Evolutionary conservation across 2,329 filamentous ascomycete genomes (phyloP).

Genomic region (Paecilomyces sp.): DNA sequence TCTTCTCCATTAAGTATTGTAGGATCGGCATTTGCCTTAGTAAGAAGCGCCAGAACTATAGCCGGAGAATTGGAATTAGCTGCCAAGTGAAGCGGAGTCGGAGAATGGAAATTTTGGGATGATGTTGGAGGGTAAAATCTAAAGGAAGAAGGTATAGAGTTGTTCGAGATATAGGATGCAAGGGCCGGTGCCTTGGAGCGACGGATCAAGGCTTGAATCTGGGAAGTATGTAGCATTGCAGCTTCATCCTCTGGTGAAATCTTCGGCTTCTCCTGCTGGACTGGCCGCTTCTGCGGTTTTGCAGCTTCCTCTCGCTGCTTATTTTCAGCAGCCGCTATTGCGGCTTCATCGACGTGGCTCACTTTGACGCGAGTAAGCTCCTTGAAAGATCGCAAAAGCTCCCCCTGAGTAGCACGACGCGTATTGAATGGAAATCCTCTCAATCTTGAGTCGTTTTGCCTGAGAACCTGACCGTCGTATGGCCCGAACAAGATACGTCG

Average conservation of each 20-base stretch:
- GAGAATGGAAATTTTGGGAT: slow-evolving; percentile 68
- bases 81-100: slow-evolving; percentile 79
- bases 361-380: slow-evolving; percentile 89
- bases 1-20: slow-evolving; percentile 63
- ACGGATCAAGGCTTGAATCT: slow-evolving; percentile 79
- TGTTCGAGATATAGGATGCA: slow-evolving; percentile 73
- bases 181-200: slow-evolving; percentile 85
- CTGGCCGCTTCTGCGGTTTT: slow-evolving; percentile 23
- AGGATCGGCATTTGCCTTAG: slow-evolving; percentile 69
- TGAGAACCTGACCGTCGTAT: slow-evolving; percentile 81
- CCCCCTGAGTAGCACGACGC: slow-evolving; percentile 80
- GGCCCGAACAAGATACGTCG: slow-evolving; percentile 81
- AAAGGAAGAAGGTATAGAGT: slow-evolving; percentile 65
- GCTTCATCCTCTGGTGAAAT: slow-evolving; percentile 77
- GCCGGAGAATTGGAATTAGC: slow-evolving; percentile 72
- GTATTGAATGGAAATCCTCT: slow-evolving; percentile 92
- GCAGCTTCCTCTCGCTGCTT: slow-evolving; percentile 36
- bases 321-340: slow-evolving; percentile 45
- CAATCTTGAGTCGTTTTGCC: slow-evolving; percentile 69
- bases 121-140: slow-evolving; percentile 62
- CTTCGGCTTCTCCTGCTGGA: slow-evolving; percentile 47
- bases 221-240: slow-evolving; percentile 74
- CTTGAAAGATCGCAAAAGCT: slow-evolving; percentile 89
- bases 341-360: slow-evolving; percentile 63
- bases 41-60: slow-evolving; percentile 68